Evolutionary conservation across 257 asterid species (phyloP).

Genomic region (Solanum pinnatisectum): DNA sequence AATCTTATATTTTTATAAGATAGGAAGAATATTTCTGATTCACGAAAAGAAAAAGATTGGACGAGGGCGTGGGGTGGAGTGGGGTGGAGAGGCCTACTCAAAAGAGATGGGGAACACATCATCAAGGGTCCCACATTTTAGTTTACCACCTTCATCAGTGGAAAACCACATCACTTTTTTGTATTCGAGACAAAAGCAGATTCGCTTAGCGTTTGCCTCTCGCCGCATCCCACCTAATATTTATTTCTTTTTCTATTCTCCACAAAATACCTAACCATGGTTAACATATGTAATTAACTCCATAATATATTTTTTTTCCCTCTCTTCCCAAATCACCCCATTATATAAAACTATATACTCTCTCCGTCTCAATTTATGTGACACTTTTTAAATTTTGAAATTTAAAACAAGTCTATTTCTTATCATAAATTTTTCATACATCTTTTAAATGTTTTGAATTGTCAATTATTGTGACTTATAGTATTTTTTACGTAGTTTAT

Average conservation of each 20-base stretch:
- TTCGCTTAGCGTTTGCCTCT: slow-evolving; percentile 11
- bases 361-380: no score
- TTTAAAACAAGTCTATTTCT: no score
- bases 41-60: no score
- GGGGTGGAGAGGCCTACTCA: not conserved
- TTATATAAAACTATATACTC: no score
- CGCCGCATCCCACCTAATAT: slow-evolving; percentile 17
- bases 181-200: not conserved
- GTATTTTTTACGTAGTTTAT: no score
- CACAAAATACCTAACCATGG: not conserved
- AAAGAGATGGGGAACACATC: slow-evolving; percentile 19
- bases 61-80: not conserved
- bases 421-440: no score
- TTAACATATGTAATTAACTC: not conserved
- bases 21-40: no score
- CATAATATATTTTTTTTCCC: not conserved
- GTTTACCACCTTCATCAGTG: slow-evolving; percentile 16
- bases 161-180: slow-evolving; percentile 18
- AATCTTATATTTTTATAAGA: not conserved
- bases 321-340: not conserved
- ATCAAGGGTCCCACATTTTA: slow-evolving; percentile 2
- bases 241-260: not conserved
- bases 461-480: no score
- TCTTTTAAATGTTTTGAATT: no score
- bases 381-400: no score